Evolutionary conservation across 2,329 filamentous ascomycete species (phyloP).

Genomic region (Paramyrothecium sp.): DNA sequence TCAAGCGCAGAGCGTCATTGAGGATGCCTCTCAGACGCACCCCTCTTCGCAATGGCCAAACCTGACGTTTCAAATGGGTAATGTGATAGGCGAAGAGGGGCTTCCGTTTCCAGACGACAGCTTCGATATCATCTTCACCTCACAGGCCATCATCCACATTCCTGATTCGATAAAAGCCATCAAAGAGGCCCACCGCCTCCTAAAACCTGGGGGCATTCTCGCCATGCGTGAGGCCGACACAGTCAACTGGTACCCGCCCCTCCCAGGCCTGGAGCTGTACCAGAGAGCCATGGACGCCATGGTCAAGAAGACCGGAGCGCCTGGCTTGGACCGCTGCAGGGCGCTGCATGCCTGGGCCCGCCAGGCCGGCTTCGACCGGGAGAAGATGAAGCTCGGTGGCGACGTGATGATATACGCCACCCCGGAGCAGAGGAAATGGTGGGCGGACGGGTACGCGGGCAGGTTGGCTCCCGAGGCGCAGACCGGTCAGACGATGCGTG

Average conservation of each 20-base stretch:
- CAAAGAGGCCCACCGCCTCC: constrained; percentile 37
- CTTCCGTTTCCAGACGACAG: constrained; percentile 32
- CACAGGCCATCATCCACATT: constrained; percentile 39
- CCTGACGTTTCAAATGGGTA: constrained; percentile 24
- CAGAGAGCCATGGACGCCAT: background rate
- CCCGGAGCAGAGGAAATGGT: background rate
- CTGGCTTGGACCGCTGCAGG: background rate
- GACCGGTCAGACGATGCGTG: background rate
- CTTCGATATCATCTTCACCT: constrained; percentile 38
- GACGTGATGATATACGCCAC: background rate
- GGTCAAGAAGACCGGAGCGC: background rate
- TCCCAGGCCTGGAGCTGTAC: constrained; percentile 16
- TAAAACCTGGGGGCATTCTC: constrained; percentile 38
- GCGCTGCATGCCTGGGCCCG: background rate
- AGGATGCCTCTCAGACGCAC: constrained; percentile 7
- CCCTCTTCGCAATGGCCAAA: background rate
- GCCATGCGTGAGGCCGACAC: constrained; percentile 23
- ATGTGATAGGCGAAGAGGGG: constrained; percentile 25
- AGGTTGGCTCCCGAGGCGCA: background rate
- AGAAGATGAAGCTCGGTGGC: background rate
- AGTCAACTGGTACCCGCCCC: constrained; percentile 19
- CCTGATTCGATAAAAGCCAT: constrained; percentile 28
- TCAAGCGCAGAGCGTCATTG: constrained; percentile 22
- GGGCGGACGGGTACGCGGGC: background rate
- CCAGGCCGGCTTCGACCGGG: background rate